Conservation (phyloP, 148 eudicot species). For the Silene uniflora region DNA sequence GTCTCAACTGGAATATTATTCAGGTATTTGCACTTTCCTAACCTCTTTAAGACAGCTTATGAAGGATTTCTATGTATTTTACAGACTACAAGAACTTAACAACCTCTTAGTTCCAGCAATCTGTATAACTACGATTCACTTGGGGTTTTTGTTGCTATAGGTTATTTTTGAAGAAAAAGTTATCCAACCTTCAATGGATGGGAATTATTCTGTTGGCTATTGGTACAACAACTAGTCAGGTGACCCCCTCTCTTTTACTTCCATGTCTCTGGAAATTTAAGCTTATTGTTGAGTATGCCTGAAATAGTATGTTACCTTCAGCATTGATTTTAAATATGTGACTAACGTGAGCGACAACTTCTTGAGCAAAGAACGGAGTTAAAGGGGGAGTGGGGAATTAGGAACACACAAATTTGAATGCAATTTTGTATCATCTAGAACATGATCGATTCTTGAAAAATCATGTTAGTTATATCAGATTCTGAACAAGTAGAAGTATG, state of each 20-base stretch:
- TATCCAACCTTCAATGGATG: constrained; percentile 96
- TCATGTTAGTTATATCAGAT: not conserved
- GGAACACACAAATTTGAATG: no score
- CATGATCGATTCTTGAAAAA: no score
- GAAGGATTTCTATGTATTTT: no score
- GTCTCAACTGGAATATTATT: constrained; percentile 85
- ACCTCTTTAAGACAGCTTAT: not conserved
- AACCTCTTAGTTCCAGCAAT: constrained; percentile 25
- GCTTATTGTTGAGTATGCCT: no score
- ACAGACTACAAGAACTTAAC: constrained; percentile 11
- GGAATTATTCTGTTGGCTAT: constrained; percentile 80
- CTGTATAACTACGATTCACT: not conserved
- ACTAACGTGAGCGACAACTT: no score
- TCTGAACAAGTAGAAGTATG: not conserved
- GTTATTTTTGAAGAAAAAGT: constrained; percentile 79
- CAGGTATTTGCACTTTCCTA: constrained; percentile 43
- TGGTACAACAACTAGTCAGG: constrained; percentile 99
- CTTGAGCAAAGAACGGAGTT: not conserved
- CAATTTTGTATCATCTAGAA: no score
- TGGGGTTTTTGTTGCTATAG: constrained; percentile 28
- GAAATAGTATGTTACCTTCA: no score
- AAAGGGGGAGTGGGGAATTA: not conserved
- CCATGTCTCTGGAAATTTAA: not conserved
- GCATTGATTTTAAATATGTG: no score
- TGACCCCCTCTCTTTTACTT: constrained; percentile 17